Percentiles rank a stretch among this genome's conserved stretches.
Conservation (phyloP, 148 eudicot species). For the Amaranthus hypochondriacus region DNA sequence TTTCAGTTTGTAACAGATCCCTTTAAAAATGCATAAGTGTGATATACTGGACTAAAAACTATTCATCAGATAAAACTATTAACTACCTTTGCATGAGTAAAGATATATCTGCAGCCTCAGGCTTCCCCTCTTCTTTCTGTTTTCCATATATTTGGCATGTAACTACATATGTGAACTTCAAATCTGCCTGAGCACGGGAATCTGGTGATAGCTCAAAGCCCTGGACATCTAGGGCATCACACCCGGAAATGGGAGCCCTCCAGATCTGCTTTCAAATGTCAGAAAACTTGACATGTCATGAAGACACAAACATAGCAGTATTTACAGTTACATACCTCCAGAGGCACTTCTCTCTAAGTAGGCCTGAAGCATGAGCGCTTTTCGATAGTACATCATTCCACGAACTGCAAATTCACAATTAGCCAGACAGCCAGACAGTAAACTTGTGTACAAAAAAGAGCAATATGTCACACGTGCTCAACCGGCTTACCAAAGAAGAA, state of each 20-base stretch:
- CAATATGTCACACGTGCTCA: background rate
- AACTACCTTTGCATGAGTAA: constrained; percentile 88
- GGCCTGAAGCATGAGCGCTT: constrained; percentile 92
- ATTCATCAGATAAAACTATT: background rate
- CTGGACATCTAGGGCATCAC: constrained; percentile 51
- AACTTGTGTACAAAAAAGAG: constrained; percentile 7
- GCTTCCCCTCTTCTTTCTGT: constrained; percentile 93
- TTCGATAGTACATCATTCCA: constrained; percentile 99
- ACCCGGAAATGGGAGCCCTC: constrained; percentile 54
- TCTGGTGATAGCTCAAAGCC: constrained; percentile 93
- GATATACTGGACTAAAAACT: background rate
- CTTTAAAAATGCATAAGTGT: background rate
- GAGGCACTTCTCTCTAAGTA: constrained; percentile 67
- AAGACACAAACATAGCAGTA: background rate
- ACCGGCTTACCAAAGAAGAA: too few species aligned
- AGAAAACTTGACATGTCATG: constrained; percentile 3
- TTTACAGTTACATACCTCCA: constrained; percentile 53
- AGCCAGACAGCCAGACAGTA: background rate
- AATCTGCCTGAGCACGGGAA: constrained; percentile 94
- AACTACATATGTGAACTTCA: constrained; percentile 94
- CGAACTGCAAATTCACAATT: constrained; percentile 54
- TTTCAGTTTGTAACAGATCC: background rate
- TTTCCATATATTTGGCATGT: constrained; percentile 98
- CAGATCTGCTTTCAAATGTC: constrained; percentile 41
- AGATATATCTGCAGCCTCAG: constrained; percentile 96